Percentiles rank a stretch among this genome's conserved stretches.
Evolutionary conservation across 805 yeast genomes (phyloP).

Genomic region (Candida mattraensis): DNA sequence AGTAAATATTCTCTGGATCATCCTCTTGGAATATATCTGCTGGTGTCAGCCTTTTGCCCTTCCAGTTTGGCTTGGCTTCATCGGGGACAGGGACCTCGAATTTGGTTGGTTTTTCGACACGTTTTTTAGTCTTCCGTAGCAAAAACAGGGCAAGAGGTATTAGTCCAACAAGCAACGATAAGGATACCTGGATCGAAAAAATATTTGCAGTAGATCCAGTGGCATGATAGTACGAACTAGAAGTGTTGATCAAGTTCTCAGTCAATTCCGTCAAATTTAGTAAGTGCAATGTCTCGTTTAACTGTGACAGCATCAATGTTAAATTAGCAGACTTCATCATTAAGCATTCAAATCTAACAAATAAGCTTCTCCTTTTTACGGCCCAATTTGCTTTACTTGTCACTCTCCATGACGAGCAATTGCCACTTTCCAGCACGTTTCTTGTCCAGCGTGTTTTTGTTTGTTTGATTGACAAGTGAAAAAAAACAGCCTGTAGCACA

Average conservation of each 20-base stretch:
- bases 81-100: slow-evolving; percentile 63
- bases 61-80: slow-evolving; percentile 88
- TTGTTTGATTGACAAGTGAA: slow-evolving; percentile 3
- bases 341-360: background rate
- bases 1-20: slow-evolving; percentile 70
- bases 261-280: slow-evolving; percentile 20
- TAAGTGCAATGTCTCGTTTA: slow-evolving; percentile 24
- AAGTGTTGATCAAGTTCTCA: slow-evolving; percentile 15
- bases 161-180: slow-evolving; percentile 28
- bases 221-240: slow-evolving; percentile 13
- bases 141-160: slow-evolving; percentile 23
- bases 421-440: too few relatives aligned
- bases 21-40: slow-evolving; percentile 55
- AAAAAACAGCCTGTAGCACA: too few relatives aligned
- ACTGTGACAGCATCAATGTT: slow-evolving; percentile 22
- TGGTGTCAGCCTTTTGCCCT: slow-evolving; percentile 75
- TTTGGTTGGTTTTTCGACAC: slow-evolving; percentile 39
- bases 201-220: slow-evolving; percentile 11
- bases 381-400: too few relatives aligned
- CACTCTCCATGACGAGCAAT: too few relatives aligned
- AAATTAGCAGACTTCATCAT: slow-evolving; percentile 19
- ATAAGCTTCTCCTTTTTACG: too few relatives aligned
- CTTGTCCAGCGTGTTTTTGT: slow-evolving; percentile 6
- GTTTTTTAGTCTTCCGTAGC: slow-evolving; percentile 25
- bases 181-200: slow-evolving; percentile 32